Base-by-base conservation (phyloP, 257 asterid species). In the Capsicum rhomboideum region DNA sequence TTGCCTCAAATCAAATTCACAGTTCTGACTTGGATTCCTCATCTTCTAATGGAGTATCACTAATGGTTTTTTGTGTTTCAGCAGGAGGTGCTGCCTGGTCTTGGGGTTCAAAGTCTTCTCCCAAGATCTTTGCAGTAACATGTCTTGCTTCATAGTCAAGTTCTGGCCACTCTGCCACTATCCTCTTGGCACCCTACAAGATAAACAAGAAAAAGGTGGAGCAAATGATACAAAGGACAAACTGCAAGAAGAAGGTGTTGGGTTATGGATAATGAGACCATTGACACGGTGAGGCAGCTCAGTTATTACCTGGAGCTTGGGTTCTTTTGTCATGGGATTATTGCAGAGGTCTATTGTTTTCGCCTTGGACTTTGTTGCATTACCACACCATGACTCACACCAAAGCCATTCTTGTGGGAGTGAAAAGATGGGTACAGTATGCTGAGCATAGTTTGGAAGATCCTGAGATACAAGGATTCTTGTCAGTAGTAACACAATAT, bases 391-490 rank as follows among this genome's bases (percentile, higher is more conserved):
- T 21, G 99, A 97, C 93, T 97, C 99, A 20, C 99, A 95, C 99
- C 99, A 97, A 78, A 97, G 92, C 99, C 99, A 97, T 89, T 97
- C 99, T 92, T 97, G 99, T 67, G 98, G 99, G 67, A 97, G 96
- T 26, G 99, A 97, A 87, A 92, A 93, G 87, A 97, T 95, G 84
- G 98, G 98, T 29, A 97, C 99, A 91, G 92, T 88, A 85, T 97
- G 98, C 88, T 97, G 98, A 52, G 99, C 99, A 85, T 95, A 97
- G 90, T 97, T 97, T 10, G 99, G 99, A 90, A 97, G 97, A 91
- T 97, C 98, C 99, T 97, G 91, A 85, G 84, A 85, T 78, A 77
- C 66, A 80, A 6, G 79, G 40, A 44, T 56, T 87, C 69, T 67
- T 31, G 81, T 87, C 78, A 91, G 85, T 34, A 42, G 67, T 46